Base-by-base conservation (phyloP, 805 yeast genomes). In the Candida ovalis region DNA sequence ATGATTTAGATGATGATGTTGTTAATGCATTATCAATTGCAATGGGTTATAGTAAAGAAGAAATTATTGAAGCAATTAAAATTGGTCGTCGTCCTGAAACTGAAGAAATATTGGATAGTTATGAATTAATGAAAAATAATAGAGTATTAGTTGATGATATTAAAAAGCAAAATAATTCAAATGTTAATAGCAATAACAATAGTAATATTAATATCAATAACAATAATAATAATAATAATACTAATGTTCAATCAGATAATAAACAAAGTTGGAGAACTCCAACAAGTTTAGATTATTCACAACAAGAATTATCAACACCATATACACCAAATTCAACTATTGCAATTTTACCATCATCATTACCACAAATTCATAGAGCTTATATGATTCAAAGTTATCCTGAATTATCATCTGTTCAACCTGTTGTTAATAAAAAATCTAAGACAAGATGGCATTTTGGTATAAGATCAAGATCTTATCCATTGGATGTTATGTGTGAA, bases 391-490 rank as follows among this genome's bases (percentile, higher is more conserved):
- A 67, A 41, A 48, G 59, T 30, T 59, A 57, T 27, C 68, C 69
- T 4, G 64, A 61, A 45, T 42, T 66, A 19, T 64, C 66, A 15
- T 52, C 67, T 19, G 58, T 69, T n/a, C 72, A 71, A 38, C 70
- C 80, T 7, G 76, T 82, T 44, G 68, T 78, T 0, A 76, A 86
- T 42, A 90, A 92, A 66, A 89, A 88, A 66, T 86, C 92, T 52
- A 92, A 90, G 68, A 88, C 96, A 6, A 82, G 96, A 68, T 94
- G 99, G 99, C 99, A 94, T 73, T 94, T 94, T 63, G 99, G 99
- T 55, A 94, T 94, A 51, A 77, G 99, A 63, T 89, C 97, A 8
- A 77, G 97, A 60, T 88, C 97, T 1, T 94, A 94, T 64, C 98
- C 99, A 30, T 74, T 94, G 58, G 99, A 94, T 67, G 99, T 94